Evolutionary conservation across 2,329 filamentous ascomycete species (phyloP).

Genomic region (Aureobasidium sp.): DNA sequence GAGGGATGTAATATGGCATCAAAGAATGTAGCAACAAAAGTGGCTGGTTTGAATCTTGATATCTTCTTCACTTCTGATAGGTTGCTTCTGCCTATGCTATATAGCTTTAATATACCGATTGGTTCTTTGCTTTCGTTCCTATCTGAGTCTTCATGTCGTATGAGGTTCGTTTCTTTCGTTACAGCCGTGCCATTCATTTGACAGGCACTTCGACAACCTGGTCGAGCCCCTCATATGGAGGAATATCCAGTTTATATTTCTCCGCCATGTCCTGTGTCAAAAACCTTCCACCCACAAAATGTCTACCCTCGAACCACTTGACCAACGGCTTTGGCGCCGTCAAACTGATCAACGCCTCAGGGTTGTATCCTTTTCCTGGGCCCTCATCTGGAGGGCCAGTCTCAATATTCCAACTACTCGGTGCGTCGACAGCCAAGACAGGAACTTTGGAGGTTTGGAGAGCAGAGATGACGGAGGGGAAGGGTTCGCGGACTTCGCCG

Average conservation of each 20-base stretch:
- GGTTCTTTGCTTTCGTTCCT: not conserved
- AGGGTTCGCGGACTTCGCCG: constrained; percentile 87
- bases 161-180: not conserved
- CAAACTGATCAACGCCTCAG: constrained; percentile 71
- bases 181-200: not conserved
- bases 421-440: constrained; percentile 83
- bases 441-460: constrained; percentile 65
- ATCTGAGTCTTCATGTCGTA: not conserved
- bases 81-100: not conserved
- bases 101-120: not conserved
- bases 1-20: not conserved
- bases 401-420: constrained; percentile 92
- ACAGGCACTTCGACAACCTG: constrained; percentile 72
- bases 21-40: not conserved
- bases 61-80: not conserved
- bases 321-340: constrained; percentile 90
- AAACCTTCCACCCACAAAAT: constrained; percentile 91
- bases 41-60: not conserved
- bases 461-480: constrained; percentile 68
- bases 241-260: constrained; percentile 80
- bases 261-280: constrained; percentile 66
- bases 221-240: constrained; percentile 75
- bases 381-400: constrained; percentile 69
- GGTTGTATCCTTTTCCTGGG: constrained; percentile 71
- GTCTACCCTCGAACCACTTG: constrained; percentile 72